These are phyloP conservation scores for Hypoxylon subgilvum DNA, from an alignment of 495 filamentous ascomycete genomes.

Conservation along the genomic window DNA sequence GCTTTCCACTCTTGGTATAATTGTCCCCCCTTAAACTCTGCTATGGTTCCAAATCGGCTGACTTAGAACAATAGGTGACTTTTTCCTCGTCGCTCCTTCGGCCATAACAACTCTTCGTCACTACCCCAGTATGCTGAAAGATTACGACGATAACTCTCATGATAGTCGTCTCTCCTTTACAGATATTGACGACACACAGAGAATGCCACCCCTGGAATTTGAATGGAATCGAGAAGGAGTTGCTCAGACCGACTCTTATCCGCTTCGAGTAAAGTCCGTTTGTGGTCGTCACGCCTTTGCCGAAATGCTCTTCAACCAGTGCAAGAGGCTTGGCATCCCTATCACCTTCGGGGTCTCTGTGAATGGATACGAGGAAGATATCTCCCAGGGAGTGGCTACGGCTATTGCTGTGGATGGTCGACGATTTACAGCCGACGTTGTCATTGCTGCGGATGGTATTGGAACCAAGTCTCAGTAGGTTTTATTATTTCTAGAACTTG, in stretches of 20 bases:
- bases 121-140: conserved; percentile 53
- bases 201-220: conserved; percentile 13
- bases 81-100: conserved; percentile 48
- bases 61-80: conserved; percentile 45
- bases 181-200: conserved; percentile 46
- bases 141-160: conserved; percentile 44
- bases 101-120: conserved; percentile 45
- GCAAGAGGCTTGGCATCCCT: conserved; percentile 48
- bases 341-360: conserved; percentile 52
- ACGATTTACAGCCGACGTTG: conserved; percentile 56
- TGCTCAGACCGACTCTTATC: conserved; percentile 2
- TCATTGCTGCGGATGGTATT: conserved; percentile 63
- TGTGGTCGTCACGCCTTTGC: conserved; percentile 39
- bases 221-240: conserved; percentile 28
- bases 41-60: background rate
- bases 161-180: conserved; percentile 42
- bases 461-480: conserved; percentile 60
- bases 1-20: conserved; percentile 24
- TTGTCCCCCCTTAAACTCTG: background rate
- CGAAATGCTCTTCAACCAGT: conserved; percentile 51
- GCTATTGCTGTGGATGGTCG: conserved; percentile 52
- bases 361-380: conserved; percentile 48
- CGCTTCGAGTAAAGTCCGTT: conserved; percentile 9
- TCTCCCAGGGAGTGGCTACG: conserved; percentile 48
- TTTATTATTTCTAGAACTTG: conserved; percentile 5